phyloP scores from a whole-genome alignment of 768 basidiomycete species.

The Tricholoma terreum region DNA sequence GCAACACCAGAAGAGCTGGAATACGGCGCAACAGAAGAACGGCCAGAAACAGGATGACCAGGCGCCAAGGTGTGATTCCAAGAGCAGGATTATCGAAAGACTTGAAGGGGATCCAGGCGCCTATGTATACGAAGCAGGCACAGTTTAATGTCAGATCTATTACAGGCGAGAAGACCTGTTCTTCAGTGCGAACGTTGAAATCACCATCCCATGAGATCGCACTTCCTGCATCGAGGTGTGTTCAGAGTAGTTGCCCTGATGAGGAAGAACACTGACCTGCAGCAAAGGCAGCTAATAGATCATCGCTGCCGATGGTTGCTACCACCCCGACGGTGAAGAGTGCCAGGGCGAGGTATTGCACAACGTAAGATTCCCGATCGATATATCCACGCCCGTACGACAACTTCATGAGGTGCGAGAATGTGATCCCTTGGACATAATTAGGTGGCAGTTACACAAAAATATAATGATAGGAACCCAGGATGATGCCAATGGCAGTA shows the following conservation, averaged over 20 bases:
- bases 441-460: neutral
- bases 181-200: slow-evolving; percentile 76
- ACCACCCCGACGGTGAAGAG: slow-evolving; percentile 75
- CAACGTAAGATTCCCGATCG: slow-evolving; percentile 83
- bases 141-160: slow-evolving; percentile 86
- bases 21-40: slow-evolving; percentile 79
- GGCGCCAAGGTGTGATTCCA: slow-evolving; percentile 66
- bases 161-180: slow-evolving; percentile 85
- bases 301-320: slow-evolving; percentile 79
- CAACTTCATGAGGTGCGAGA: slow-evolving; percentile 71
- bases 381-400: slow-evolving; percentile 61
- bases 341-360: slow-evolving; percentile 74
- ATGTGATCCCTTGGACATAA: slow-evolving; percentile 48
- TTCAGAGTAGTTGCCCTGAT: neutral
- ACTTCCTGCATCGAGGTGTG: neutral
- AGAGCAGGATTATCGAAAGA: slow-evolving; percentile 53
- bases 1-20: slow-evolving; percentile 72
- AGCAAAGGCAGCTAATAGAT: slow-evolving; percentile 86
- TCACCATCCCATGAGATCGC: slow-evolving; percentile 90
- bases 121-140: slow-evolving; percentile 79
- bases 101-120: slow-evolving; percentile 80
- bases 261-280: slow-evolving; percentile 44
- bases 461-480: neutral
- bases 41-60: slow-evolving; percentile 61
- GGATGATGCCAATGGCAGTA: slow-evolving; percentile 58